These are phyloP conservation scores for Microdochium bolleyi DNA, from an alignment of 2,329 filamentous ascomycete genomes.

Conservation along the genomic window DNA sequence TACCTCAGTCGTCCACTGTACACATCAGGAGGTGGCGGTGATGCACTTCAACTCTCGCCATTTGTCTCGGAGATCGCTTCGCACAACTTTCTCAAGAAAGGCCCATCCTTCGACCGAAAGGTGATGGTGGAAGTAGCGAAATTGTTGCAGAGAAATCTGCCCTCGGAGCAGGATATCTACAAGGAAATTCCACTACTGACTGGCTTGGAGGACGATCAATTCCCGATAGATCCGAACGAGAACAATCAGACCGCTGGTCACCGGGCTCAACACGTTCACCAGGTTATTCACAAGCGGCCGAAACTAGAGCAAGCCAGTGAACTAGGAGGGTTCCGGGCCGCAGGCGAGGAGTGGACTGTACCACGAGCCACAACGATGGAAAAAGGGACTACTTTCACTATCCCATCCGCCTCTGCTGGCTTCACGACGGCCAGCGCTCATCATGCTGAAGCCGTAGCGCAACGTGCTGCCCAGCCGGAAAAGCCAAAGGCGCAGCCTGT, in stretches of 20 bases:
- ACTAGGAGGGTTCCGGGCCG: conserved; percentile 25
- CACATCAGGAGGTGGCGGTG: conserved; percentile 48
- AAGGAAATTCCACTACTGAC: conserved; percentile 44
- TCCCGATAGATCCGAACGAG: conserved; percentile 54
- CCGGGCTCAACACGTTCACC: neutral
- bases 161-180: conserved; percentile 46
- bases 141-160: conserved; percentile 59
- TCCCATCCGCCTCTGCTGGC: conserved; percentile 41
- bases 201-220: conserved; percentile 57
- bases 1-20: conserved; percentile 76
- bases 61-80: conserved; percentile 51
- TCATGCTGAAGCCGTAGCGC: conserved; percentile 28
- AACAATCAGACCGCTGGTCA: neutral
- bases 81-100: conserved; percentile 39
- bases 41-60: conserved; percentile 58
- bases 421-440: conserved; percentile 57
- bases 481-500: conserved; percentile 5
- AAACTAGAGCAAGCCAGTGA: conserved; percentile 19
- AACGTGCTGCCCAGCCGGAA: conserved; percentile 11
- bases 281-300: conserved; percentile 13
- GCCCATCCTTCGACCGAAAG: conserved; percentile 59
- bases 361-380: conserved; percentile 56
- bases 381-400: conserved; percentile 47
- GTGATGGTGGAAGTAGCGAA: conserved; percentile 59
- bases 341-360: conserved; percentile 22